A percentile compares a stretch with the other conserved stretches of the same genome.
phyloP scores from a whole-genome alignment of 495 filamentous ascomycete genomes.

The Trichocladium uniseriatum region DNA sequence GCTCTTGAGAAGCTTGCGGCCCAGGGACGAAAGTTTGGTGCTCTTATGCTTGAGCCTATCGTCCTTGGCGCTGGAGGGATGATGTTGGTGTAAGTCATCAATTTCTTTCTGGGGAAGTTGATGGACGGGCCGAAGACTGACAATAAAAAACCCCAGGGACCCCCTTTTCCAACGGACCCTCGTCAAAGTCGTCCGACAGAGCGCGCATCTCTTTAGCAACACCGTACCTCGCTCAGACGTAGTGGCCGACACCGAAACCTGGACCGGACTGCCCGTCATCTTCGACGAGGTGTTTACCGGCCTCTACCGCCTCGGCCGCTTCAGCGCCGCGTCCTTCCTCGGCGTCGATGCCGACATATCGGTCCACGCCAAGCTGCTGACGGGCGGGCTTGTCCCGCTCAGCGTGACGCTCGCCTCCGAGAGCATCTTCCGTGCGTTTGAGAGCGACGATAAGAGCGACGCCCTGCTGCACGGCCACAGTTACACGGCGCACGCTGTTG shows the following conservation, averaged over 20 bases:
- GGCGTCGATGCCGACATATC: slow-evolving; percentile 57
- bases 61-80: slow-evolving; percentile 71
- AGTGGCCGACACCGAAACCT: slow-evolving; percentile 22
- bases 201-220: slow-evolving; percentile 39
- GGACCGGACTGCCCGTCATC: slow-evolving; percentile 65
- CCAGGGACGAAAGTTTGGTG: slow-evolving; percentile 58
- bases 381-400: slow-evolving; percentile 67
- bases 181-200: slow-evolving; percentile 50
- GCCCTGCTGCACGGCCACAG: slow-evolving; percentile 72
- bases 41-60: slow-evolving; percentile 65
- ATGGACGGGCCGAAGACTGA: slow-evolving; percentile 11
- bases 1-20: slow-evolving; percentile 41
- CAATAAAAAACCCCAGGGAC: slow-evolving; percentile 40
- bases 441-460: slow-evolving; percentile 56
- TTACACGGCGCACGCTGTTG: slow-evolving; percentile 71
- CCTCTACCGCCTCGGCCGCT: slow-evolving; percentile 63
- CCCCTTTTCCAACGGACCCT: slow-evolving; percentile 67
- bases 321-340: slow-evolving; percentile 56
- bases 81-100: slow-evolving; percentile 52
- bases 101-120: background rate
- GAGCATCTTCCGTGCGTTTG: slow-evolving; percentile 61
- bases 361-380: slow-evolving; percentile 70
- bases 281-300: slow-evolving; percentile 80
- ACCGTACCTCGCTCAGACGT: background rate
- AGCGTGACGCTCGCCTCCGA: slow-evolving; percentile 60